Conservation (phyloP, 78 protist species). For the Cavenderia fasciculata region DNA sequence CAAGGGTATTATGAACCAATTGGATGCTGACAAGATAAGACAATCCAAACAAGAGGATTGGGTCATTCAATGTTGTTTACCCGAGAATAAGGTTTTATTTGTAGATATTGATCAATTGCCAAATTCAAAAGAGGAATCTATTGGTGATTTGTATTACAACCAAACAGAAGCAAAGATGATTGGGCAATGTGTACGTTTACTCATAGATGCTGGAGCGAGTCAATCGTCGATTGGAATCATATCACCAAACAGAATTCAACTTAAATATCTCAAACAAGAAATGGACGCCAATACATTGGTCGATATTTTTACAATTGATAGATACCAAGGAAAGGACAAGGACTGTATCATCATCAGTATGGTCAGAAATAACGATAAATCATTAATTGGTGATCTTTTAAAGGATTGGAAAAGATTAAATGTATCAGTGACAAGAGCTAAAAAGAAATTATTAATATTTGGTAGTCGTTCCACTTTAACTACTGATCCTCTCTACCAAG, state of each 20-base stretch:
- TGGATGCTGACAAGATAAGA: too few relatives aligned
- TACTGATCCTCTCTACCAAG: slow-evolving; percentile 5
- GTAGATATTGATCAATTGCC: slow-evolving; percentile 13
- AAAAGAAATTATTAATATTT: slow-evolving; percentile 83
- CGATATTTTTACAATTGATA: slow-evolving; percentile 88
- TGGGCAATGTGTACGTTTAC: background rate
- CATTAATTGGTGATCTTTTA: slow-evolving; percentile 85
- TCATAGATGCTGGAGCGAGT: background rate
- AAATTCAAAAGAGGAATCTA: background rate
- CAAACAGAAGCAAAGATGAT: background rate
- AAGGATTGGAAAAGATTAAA: slow-evolving; percentile 92
- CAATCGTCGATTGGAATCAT: slow-evolving; percentile 84
- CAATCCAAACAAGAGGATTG: background rate
- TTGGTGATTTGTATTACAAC: slow-evolving; percentile 51
- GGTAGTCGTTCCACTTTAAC: slow-evolving; percentile 73
- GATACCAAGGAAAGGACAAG: slow-evolving; percentile 94
- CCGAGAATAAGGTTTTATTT: background rate
- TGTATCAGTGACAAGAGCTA: slow-evolving; percentile 95
- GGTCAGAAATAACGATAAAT: slow-evolving; percentile 56
- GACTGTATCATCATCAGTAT: slow-evolving; percentile 85
- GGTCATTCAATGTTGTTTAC: background rate
- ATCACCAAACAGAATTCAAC: slow-evolving; percentile 90
- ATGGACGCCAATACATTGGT: background rate
- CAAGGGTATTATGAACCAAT: background rate
- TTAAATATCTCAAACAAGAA: slow-evolving; percentile 13